phyloP scores from a whole-genome alignment of 768 basidiomycete species.

The Auriscalpium orientale region DNA sequence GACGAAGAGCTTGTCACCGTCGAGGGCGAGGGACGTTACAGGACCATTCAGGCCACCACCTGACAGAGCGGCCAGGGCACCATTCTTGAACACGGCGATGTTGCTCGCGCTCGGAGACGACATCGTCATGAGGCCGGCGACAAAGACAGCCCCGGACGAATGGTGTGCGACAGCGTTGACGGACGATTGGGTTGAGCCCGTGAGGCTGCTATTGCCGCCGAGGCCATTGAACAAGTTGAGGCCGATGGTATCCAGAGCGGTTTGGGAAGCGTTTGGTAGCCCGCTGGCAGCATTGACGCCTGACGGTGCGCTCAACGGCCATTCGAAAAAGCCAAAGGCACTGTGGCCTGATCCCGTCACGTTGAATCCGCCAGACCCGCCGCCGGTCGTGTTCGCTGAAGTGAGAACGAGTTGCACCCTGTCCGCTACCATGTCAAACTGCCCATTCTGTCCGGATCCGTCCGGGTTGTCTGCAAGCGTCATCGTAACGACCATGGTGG shows the following conservation, averaged over 20 bases:
- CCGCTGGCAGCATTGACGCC: constrained; percentile 51
- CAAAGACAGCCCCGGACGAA: constrained; percentile 54
- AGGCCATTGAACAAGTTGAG: constrained; percentile 53
- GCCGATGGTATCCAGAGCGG: constrained; percentile 55
- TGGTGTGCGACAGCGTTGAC: constrained; percentile 59
- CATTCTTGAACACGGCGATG: constrained; percentile 62
- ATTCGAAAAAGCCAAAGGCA: constrained; percentile 88
- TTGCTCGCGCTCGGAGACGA: constrained; percentile 54
- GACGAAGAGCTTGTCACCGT: constrained; percentile 63
- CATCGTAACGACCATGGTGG: constrained; percentile 71
- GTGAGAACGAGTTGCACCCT: constrained; percentile 72
- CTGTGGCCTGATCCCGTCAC: constrained; percentile 28
- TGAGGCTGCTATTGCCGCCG: constrained; percentile 36
- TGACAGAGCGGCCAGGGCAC: constrained; percentile 44
- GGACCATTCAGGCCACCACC: constrained; percentile 73
- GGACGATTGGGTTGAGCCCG: constrained; percentile 28
- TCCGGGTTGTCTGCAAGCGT: constrained; percentile 56
- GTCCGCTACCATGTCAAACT: constrained; percentile 81
- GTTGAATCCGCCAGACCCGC: constrained; percentile 25
- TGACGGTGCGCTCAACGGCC: constrained; percentile 46
- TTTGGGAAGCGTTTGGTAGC: constrained; percentile 64
- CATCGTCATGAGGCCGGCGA: constrained; percentile 73
- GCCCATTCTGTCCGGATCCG: constrained; percentile 56
- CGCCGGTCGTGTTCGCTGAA: constrained; percentile 38
- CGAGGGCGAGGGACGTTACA: constrained; percentile 60